These are phyloP conservation scores for Theileria equi DNA, from an alignment of 169 alveolate genomes.

Conservation along the genomic window DNA sequence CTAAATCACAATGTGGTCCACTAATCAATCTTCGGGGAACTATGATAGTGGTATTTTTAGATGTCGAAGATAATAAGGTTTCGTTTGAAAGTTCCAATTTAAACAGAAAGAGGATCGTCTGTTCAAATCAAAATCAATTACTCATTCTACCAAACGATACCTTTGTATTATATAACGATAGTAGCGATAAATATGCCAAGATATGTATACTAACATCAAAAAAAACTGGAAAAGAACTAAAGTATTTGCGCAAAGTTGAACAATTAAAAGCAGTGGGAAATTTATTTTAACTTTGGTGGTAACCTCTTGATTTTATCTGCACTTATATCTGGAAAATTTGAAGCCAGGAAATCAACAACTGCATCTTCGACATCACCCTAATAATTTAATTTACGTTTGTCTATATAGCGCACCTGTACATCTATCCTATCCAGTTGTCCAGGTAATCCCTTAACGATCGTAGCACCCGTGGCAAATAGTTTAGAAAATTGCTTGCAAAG, in stretches of 20 bases:
- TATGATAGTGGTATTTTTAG: constrained; percentile 42
- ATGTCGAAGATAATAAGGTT: constrained; percentile 20
- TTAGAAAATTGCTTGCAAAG: constrained; percentile 84
- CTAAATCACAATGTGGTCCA: constrained; percentile 50
- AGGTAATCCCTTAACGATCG: constrained; percentile 80
- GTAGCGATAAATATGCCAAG: constrained; percentile 23
- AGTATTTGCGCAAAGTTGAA: not conserved
- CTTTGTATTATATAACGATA: constrained; percentile 49
- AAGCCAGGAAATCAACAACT: constrained; percentile 63
- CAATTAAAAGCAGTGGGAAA: not conserved
- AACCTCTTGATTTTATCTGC: constrained; percentile 63
- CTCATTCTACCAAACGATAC: constrained; percentile 55
- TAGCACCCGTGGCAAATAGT: constrained; percentile 84
- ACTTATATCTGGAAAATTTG: constrained; percentile 68
- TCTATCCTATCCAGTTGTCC: constrained; percentile 77
- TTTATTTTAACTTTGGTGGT: constrained; percentile 63
- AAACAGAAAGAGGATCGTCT: constrained; percentile 14
- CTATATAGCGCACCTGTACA: constrained; percentile 56
- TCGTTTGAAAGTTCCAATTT: constrained; percentile 52
- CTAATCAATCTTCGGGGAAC: constrained; percentile 42
- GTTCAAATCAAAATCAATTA: constrained; percentile 37
- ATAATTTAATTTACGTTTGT: not conserved
- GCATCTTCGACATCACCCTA: constrained; percentile 78
- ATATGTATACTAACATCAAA: constrained; percentile 38
- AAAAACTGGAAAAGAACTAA: constrained; percentile 23